Percentiles rank a stretch among this genome's conserved stretches.
Conservation (phyloP, 2,329 filamentous ascomycete genomes). For the Sarocladiaceae sp. region DNA sequence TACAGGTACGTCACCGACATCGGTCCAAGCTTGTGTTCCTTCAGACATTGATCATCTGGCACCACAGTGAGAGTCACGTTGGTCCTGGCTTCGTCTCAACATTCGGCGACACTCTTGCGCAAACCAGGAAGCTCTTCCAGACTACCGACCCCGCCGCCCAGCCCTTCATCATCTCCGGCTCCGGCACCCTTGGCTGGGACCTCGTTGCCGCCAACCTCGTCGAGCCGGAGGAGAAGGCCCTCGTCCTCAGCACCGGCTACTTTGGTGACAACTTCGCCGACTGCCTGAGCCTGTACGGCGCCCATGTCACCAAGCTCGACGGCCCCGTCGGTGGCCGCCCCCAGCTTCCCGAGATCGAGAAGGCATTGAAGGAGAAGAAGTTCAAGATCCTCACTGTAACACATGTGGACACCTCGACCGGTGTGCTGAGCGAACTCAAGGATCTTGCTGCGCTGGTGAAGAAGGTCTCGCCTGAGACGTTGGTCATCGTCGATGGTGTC, state of each 20-base stretch:
- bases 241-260: slow-evolving; percentile 94
- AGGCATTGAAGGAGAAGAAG: slow-evolving; percentile 79
- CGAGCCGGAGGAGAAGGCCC: slow-evolving; percentile 81
- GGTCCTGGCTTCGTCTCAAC: slow-evolving; percentile 79
- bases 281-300: slow-evolving; percentile 87
- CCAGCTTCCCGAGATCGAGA: slow-evolving; percentile 80
- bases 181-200: slow-evolving; percentile 95
- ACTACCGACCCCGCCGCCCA: slow-evolving; percentile 75
- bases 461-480: slow-evolving; percentile 80
- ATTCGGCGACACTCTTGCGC: slow-evolving; percentile 83
- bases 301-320: slow-evolving; percentile 81
- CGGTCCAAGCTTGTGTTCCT: slow-evolving; percentile 8
- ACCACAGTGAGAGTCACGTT: slow-evolving; percentile 80
- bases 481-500: slow-evolving; percentile 90
- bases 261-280: slow-evolving; percentile 93
- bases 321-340: slow-evolving; percentile 84
- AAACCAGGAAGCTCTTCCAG: slow-evolving; percentile 92
- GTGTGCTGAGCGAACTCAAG: slow-evolving; percentile 88
- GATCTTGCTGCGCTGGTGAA: slow-evolving; percentile 75
- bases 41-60: not conserved
- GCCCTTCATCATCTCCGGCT: slow-evolving; percentile 89
- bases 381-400: slow-evolving; percentile 95
- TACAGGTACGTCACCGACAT: slow-evolving; percentile 58
- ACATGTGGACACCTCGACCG: slow-evolving; percentile 95
- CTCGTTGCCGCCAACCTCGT: slow-evolving; percentile 88